Evolutionary conservation across 2,329 filamentous ascomycete species (phyloP).

Genomic region (Colletotrichum zoysiae): DNA sequence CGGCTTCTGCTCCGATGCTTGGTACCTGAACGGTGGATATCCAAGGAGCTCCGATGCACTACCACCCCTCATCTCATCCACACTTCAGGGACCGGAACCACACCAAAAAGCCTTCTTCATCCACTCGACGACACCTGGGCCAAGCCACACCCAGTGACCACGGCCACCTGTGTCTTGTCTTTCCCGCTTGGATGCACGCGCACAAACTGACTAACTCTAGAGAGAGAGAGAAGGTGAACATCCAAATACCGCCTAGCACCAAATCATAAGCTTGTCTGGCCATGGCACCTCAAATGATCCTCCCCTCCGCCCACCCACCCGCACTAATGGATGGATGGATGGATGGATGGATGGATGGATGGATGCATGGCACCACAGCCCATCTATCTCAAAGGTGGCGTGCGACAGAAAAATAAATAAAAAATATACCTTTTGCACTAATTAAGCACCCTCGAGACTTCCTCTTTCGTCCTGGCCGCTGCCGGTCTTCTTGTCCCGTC

Average conservation of each 20-base stretch:
- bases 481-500: conserved; percentile 25
- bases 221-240: neutral
- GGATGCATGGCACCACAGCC: neutral
- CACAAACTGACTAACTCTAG: neutral
- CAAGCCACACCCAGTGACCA: neutral
- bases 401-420: neutral
- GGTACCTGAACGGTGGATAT: conserved; percentile 41
- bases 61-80: conserved; percentile 11
- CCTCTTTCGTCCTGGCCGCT: conserved; percentile 39
- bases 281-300: conserved; percentile 20
- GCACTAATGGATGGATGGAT: conserved; percentile 28
- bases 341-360: no score
- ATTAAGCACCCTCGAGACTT: conserved; percentile 31
- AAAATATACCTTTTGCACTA: conserved; percentile 35
- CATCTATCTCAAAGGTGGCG: conserved; percentile 34
- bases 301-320: conserved; percentile 3
- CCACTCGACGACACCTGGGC: neutral
- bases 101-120: neutral
- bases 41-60: conserved; percentile 4
- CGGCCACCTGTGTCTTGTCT: neutral
- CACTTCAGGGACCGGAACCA: conserved; percentile 21
- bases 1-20: conserved; percentile 8
- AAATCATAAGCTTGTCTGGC: conserved; percentile 1
- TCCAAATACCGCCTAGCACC: conserved; percentile 10
- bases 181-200: neutral